A percentile compares a stretch with the other conserved stretches of the same genome.
Conservation (phyloP, 2,329 filamentous ascomycete genomes). For the Epichloe gansuensis region DNA sequence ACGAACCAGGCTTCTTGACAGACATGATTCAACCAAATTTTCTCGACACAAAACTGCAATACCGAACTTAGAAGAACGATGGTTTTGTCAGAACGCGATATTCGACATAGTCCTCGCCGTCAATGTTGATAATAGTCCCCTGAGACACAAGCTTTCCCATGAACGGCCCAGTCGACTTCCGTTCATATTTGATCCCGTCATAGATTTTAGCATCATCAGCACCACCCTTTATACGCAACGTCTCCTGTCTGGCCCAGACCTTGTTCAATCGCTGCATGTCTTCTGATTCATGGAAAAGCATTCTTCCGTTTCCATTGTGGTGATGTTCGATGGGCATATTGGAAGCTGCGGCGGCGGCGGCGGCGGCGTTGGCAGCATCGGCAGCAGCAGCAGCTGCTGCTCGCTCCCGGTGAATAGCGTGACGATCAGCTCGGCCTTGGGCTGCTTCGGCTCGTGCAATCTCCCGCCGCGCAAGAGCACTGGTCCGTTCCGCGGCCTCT, state of each 20-base stretch:
- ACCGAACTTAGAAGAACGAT: slow-evolving; percentile 39
- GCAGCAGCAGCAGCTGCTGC: slow-evolving; percentile 20
- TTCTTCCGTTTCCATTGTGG: slow-evolving; percentile 15
- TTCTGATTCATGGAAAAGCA: slow-evolving; percentile 32
- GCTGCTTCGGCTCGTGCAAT: slow-evolving; percentile 39
- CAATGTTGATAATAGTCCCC: slow-evolving; percentile 49
- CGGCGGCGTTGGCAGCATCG: slow-evolving; percentile 18
- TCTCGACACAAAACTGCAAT: background rate
- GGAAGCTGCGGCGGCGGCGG: slow-evolving; percentile 12
- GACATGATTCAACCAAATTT: too few relatives aligned
- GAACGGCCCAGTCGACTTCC: slow-evolving; percentile 48
- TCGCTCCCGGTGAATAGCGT: slow-evolving; percentile 30
- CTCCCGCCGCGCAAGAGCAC: slow-evolving; percentile 37
- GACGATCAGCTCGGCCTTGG: slow-evolving; percentile 38
- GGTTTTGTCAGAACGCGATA: slow-evolving; percentile 54
- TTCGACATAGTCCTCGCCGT: slow-evolving; percentile 56
- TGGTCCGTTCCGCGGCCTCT: slow-evolving; percentile 33
- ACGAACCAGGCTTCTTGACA: too few relatives aligned
- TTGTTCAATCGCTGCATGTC: slow-evolving; percentile 41
- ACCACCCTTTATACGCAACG: slow-evolving; percentile 28
- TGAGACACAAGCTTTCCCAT: slow-evolving; percentile 51
- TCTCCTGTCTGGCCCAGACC: slow-evolving; percentile 44
- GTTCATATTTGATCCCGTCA: slow-evolving; percentile 49
- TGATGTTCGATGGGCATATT: slow-evolving; percentile 9
- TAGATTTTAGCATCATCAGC: slow-evolving; percentile 45